Conservation (phyloP, 306 rosid species). For the Prunus mongolica region DNA sequence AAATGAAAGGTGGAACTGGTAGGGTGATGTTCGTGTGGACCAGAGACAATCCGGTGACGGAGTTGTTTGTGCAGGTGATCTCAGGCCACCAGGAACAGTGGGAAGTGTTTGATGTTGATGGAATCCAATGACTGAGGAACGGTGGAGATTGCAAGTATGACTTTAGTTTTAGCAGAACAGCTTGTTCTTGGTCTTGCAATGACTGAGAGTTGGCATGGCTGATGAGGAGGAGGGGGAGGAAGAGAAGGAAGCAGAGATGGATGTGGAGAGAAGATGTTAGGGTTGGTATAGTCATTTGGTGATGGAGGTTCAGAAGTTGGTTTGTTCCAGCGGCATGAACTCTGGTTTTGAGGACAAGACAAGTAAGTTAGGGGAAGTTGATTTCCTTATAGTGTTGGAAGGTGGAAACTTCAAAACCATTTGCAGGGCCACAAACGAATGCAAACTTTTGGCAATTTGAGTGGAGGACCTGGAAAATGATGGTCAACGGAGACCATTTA, state of each 20-base stretch:
- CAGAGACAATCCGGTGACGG: conserved; percentile 39
- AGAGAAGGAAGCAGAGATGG: conserved; percentile 9
- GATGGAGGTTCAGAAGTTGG: background rate
- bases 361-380: background rate
- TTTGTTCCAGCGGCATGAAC: background rate
- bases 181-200: conserved; percentile 43
- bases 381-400: background rate
- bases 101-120: conserved; percentile 33
- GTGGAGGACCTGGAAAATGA: too few relatives aligned
- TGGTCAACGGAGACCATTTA: too few relatives aligned
- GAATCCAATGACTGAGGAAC: conserved; percentile 41
- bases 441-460: too few relatives aligned
- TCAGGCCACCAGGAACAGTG: conserved; percentile 52
- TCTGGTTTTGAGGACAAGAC: background rate
- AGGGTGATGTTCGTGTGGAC: conserved; percentile 1
- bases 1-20: conserved; percentile 56
- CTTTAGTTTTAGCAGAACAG: conserved; percentile 38
- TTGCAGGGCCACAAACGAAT: too few relatives aligned
- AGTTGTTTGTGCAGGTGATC: conserved; percentile 41
- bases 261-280: background rate
- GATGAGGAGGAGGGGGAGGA: conserved; percentile 16
- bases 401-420: too few relatives aligned
- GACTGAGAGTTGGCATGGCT: conserved; percentile 32
- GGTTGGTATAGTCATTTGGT: conserved; percentile 26
- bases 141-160: conserved; percentile 39